Evolutionary conservation across 1,284 basidiomycete genomes (phyloP), one percentile per base, ranked within the genome.

Genomic region (Dichomitus squalens): DNA sequence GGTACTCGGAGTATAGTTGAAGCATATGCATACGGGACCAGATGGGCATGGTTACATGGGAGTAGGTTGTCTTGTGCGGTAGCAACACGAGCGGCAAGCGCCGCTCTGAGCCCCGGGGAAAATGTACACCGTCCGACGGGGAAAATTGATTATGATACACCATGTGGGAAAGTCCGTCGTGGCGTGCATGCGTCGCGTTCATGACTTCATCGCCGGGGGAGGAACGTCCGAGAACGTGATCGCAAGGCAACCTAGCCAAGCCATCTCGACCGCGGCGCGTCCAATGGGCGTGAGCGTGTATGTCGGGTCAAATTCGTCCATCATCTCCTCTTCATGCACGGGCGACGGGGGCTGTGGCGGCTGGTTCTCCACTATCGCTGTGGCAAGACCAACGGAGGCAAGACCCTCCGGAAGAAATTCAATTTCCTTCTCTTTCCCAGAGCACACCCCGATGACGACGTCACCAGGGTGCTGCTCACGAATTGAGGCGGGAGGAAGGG

Each of bases 161-260:
- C 35, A 43, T 55, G 53, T 59, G 41, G 31, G 31, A 51, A 23
- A 55, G 55, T 60, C 49, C 57, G 11, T 57, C 40, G 44, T 29
- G 39, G 35, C 25, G 40, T 35, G 20, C 31, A 18, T 52, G 39
- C 38, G 7, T 35, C 20, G 23, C 35, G 34, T n/a, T 63, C 56
- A 64, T 21, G 44, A 29, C 51, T 61, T 61, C 46, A 36, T 49
- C 52, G 57, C 29, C 7, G 62, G 62, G 40, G 62, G 57, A 16
- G 27, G 55, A 52, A 40, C 60, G 46, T 53, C 64, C 57, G 57
- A 91, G 61, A 86, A 88, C 57, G 85, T 87, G 57, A 93, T 76
- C 8, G 90, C 88, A 68, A 93, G 78, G 57, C 85, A 86, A 9
- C 89, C 91, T 44, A 89, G 76, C 88, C 90, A 93, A 23, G 85